A percentile compares a stretch with the other conserved stretches of the same genome.
Evolutionary conservation across 1,284 basidiomycete genomes (phyloP).

Genomic region (Ustilago xerochloae): DNA sequence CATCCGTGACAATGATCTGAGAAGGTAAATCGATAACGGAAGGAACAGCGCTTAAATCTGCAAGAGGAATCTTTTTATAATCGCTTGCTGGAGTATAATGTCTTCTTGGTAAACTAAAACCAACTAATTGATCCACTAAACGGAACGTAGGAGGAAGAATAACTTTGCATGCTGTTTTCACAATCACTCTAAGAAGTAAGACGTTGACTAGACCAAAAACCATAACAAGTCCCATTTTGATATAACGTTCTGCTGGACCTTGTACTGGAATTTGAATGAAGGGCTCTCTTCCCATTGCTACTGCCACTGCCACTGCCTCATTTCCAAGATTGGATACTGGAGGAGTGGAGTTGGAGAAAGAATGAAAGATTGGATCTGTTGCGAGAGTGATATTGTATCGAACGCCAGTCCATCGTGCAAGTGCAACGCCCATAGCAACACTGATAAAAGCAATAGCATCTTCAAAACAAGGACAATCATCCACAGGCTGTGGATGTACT

Average conservation of each 20-base stretch:
- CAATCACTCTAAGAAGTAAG: constrained; percentile 83
- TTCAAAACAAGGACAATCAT: constrained; percentile 98
- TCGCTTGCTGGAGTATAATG: constrained; percentile 58
- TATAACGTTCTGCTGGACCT: constrained; percentile 16
- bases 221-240: constrained; percentile 70
- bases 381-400: constrained; percentile 22
- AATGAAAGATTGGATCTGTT: constrained; percentile 29
- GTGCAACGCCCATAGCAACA: constrained; percentile 80
- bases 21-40: constrained; percentile 47
- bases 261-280: constrained; percentile 28
- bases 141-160: constrained; percentile 56
- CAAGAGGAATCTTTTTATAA: constrained; percentile 50
- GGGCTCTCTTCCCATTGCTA: background rate
- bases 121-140: constrained; percentile 46
- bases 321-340: too few species aligned
- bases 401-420: constrained; percentile 75
- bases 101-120: constrained; percentile 56
- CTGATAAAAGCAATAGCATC: constrained; percentile 93
- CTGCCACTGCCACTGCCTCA: background rate
- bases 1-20: constrained; percentile 47
- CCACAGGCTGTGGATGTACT: constrained; percentile 84
- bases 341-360: constrained; percentile 14
- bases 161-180: constrained; percentile 54
- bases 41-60: constrained; percentile 39
- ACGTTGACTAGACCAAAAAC: constrained; percentile 73